Base-by-base conservation (phyloP, 1,139 yeast genomes). In the Taphrina deformans region DNA sequence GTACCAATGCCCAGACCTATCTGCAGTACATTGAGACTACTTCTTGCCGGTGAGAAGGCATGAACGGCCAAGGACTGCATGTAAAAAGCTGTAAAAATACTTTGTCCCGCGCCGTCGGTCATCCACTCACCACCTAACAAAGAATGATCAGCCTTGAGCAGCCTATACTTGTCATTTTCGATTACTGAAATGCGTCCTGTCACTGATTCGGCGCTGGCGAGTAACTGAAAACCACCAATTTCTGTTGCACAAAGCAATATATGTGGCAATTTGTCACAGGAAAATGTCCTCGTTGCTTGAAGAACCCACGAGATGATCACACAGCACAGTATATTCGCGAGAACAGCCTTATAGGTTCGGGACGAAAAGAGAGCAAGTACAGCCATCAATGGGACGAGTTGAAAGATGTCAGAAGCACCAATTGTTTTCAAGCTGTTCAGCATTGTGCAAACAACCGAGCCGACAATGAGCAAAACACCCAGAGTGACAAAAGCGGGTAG, bases 1-100 rank as follows among this genome's bases (percentile, higher is more conserved):
- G 63, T 59, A 33, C 63, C 63, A 16, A 40, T 48, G 33, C 63
- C 63, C 2, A 59, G 51, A 10, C 63, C 63, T 18, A 59, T 59
- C 50, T 48, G 56, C 40, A 59, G 50, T 21, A 59, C 56, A 7
- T 51, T 41, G 26, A 52, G 44, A 6, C 23, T 18, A 5, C 50
- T 16, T 16, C 29, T 26, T n/a, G 56, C 27, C 14, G 56, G 53
- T 10, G 45, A 21, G 14, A 53, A 35, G 10, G 63, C 55, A n/a
- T 59, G 50, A 5, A 59, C 18, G 10, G 41, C 55, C 50, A 59
- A 21, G 12, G 51, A 24, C 35, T 59, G 63, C 63, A 59, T 59
- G 63, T 59, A 59, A 16, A 59, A 59, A 9, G 63, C 46, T 2
- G 63, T 24, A 40, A 48, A 59, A 50, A 59, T 59, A 7, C 56